These are phyloP conservation scores for Colletotrichum tofieldiae DNA, from an alignment of 2,329 filamentous ascomycete genomes.

Conservation along the genomic window DNA sequence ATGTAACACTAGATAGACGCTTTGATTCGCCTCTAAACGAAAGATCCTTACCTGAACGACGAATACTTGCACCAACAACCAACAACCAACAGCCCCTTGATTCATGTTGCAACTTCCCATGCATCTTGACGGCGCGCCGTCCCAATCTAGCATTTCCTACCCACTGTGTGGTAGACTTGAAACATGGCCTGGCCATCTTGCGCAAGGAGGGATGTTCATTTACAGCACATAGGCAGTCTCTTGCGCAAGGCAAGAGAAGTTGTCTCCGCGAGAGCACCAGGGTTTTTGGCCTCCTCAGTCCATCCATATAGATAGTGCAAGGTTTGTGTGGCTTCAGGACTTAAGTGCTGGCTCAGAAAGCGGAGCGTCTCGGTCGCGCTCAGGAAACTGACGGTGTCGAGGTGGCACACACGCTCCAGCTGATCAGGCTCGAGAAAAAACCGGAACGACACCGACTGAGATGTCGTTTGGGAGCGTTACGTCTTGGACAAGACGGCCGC, in stretches of 20 bases:
- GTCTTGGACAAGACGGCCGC: not conserved
- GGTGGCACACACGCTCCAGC: not conserved
- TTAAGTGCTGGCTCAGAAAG: not conserved
- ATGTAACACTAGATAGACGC: no score
- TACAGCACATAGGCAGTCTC: not conserved
- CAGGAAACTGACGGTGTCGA: not conserved
- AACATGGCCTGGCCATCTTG: no score
- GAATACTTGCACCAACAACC: slow-evolving; percentile 80
- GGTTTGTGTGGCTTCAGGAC: not conserved
- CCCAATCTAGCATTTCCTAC: not conserved
- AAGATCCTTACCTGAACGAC: no score
- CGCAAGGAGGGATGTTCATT: no score
- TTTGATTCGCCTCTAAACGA: no score
- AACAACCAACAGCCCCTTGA: not conserved
- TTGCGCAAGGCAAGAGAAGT: not conserved
- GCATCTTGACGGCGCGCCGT: not conserved
- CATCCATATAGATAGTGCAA: not conserved
- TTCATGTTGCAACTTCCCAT: not conserved
- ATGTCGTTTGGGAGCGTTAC: not conserved
- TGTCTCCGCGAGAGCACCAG: not conserved
- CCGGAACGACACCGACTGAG: not conserved
- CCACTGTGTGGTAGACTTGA: not conserved
- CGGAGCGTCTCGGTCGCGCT: not conserved
- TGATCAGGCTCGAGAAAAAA: not conserved
- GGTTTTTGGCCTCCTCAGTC: not conserved